Base-by-base conservation (phyloP, 2,329 filamentous ascomycete species). In the Penicillium sp. region DNA sequence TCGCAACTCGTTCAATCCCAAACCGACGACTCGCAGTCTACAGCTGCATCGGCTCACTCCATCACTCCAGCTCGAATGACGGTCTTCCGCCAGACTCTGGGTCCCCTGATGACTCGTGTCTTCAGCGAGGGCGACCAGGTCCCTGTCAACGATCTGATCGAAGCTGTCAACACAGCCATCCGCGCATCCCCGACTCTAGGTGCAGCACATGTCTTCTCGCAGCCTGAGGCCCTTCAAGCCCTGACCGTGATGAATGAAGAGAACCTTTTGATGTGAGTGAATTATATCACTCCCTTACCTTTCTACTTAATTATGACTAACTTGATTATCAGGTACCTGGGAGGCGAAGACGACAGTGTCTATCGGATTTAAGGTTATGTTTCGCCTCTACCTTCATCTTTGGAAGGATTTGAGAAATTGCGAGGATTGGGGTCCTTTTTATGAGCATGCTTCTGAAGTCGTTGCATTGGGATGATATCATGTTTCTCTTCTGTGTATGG, bases 261-360 rank as follows among this genome's bases (percentile, higher is more conserved):
- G 63, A 96, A 96, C 71, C 86, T 93, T 77, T 86, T 99, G 68
- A 99, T 99, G 92, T 93, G 78, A 83, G 89, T 85, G 21, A 15
- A 34, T 16, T 34, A 2, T 7, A 7, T 15, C 21, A 21, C 45
- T 39, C 43, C 21, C 42, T 28, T 28, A 33, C 33, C 38, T 33
- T 51, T 42, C 31, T 52, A 39, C 39, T 39, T 44, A 59, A 80
- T 81, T 21, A 77, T 79, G 10, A 79, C 80, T 64, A 21, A 45
- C 48, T 43, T 51, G 50, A 57, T 28, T 42, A 54, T 45, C 49
- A 76, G 74, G 74, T 77, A 71, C 63, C 70, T 76, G 42, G 74
- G 75, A 21, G 36, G 36, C 46, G 56, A 68, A 51, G 86, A 85
- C 39, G 81, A 87, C 45, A 76, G 85, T 55, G 84, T 89, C 42